A percentile compares a stretch with the other conserved stretches of the same genome.
Evolutionary conservation across 1,284 basidiomycete genomes (phyloP).

Genomic region (Moniliella sp.): DNA sequence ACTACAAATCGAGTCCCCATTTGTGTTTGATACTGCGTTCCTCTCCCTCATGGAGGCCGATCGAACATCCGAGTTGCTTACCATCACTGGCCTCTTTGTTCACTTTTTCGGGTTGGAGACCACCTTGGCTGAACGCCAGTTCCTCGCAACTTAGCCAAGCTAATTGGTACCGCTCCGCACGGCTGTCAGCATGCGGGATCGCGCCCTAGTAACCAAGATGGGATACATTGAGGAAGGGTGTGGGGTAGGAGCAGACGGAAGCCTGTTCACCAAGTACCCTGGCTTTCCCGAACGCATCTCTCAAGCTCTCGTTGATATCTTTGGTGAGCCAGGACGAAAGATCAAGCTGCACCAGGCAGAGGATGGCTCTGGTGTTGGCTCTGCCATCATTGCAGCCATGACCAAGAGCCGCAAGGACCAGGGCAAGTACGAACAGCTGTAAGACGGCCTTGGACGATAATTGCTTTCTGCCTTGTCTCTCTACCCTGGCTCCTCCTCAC

Average conservation of each 20-base stretch:
- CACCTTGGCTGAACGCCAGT: constrained; percentile 22
- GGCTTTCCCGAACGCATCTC: constrained; percentile 23
- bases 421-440: too few species aligned
- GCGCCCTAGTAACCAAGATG: constrained; percentile 29
- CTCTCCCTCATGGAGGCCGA: constrained; percentile 91
- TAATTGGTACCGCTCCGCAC: constrained; percentile 37
- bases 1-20: constrained; percentile 84
- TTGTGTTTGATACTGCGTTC: constrained; percentile 87
- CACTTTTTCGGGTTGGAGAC: constrained; percentile 33
- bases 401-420: too few species aligned
- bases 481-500: too few species aligned
- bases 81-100: constrained; percentile 78
- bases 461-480: too few species aligned
- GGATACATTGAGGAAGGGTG: constrained; percentile 12
- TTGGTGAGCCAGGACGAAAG: constrained; percentile 21
- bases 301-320: constrained; percentile 27
- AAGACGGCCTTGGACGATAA: too few species aligned
- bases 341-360: constrained; percentile 27
- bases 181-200: constrained; percentile 27
- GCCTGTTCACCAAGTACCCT: constrained; percentile 27
- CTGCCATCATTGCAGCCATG: constrained; percentile 31
- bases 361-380: constrained; percentile 27
- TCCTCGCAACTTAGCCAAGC: constrained; percentile 45
- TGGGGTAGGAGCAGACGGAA: constrained; percentile 24
- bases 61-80: constrained; percentile 86